Conservation (phyloP, 2,329 filamentous ascomycete species). For the Fusarium buharicum region DNA sequence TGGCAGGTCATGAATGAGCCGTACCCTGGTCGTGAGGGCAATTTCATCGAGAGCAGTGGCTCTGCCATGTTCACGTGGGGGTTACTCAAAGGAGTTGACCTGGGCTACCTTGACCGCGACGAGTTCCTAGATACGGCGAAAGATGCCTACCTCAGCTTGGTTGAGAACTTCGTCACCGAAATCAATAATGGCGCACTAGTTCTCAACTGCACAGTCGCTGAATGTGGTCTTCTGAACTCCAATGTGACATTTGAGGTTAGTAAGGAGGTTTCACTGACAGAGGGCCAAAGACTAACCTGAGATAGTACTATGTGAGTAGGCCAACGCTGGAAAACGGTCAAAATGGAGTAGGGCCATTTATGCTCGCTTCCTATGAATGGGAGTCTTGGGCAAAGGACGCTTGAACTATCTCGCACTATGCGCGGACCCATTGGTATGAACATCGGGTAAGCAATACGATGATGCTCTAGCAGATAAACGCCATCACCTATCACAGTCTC, state of each 20-base stretch:
- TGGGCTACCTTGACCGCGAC: constrained; percentile 28
- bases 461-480: too few species aligned
- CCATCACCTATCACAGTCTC: too few species aligned
- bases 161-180: constrained; percentile 56
- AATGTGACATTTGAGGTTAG: constrained; percentile 60
- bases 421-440: too few species aligned
- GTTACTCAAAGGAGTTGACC: constrained; percentile 54
- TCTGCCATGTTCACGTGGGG: constrained; percentile 66
- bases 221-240: constrained; percentile 58
- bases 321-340: constrained; percentile 25
- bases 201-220: constrained; percentile 61
- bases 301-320: constrained; percentile 29
- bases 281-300: background rate
- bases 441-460: too few species aligned
- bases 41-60: constrained; percentile 68
- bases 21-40: constrained; percentile 58
- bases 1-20: constrained; percentile 65
- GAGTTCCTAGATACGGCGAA: constrained; percentile 20
- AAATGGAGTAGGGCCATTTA: constrained; percentile 34
- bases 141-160: constrained; percentile 46
- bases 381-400: constrained; percentile 30
- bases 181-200: constrained; percentile 56
- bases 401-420: background rate
- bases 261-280: fast-evolving
- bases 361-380: constrained; percentile 39